These are phyloP conservation scores for Mycena metata DNA, from an alignment of 768 basidiomycete genomes.

Conservation along the genomic window DNA sequence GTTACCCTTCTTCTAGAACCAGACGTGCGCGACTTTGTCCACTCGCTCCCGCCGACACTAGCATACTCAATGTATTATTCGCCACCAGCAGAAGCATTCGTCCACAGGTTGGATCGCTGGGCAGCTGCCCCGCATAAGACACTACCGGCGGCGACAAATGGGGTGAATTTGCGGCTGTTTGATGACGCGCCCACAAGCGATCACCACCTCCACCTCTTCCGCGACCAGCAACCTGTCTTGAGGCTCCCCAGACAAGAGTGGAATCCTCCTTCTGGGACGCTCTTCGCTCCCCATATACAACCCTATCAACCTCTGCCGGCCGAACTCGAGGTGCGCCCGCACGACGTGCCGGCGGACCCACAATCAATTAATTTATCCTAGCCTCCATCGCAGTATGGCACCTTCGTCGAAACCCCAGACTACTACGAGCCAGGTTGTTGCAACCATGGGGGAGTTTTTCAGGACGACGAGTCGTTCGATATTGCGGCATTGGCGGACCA, in stretches of 20 bases:
- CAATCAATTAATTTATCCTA: neutral
- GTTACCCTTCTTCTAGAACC: constrained; percentile 1
- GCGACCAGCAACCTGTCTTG: neutral
- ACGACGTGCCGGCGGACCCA: neutral
- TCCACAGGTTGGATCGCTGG: neutral
- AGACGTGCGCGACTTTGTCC: too few relatives aligned
- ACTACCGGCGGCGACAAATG: constrained; percentile 3
- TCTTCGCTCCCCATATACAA: neutral
- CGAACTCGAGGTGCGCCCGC: constrained; percentile 14
- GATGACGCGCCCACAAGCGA: constrained; percentile 4
- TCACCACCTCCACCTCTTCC: neutral
- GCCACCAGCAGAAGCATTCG: neutral
- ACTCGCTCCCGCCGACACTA: neutral
- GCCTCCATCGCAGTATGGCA: neutral
- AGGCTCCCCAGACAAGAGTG: neutral
- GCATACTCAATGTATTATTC: neutral
- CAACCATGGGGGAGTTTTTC: too few relatives aligned
- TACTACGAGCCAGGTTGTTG: neutral
- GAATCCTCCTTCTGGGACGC: neutral
- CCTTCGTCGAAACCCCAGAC: neutral
- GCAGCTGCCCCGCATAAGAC: neutral
- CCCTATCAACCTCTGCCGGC: neutral
- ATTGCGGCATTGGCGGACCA: constrained; percentile 7
- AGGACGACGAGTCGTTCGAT: neutral
- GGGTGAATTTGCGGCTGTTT: constrained; percentile 10